A percentile compares a stretch with the other conserved stretches of the same genome.
phyloP scores from a whole-genome alignment of 140 eudicot species.

The Anethum foeniculum region DNA sequence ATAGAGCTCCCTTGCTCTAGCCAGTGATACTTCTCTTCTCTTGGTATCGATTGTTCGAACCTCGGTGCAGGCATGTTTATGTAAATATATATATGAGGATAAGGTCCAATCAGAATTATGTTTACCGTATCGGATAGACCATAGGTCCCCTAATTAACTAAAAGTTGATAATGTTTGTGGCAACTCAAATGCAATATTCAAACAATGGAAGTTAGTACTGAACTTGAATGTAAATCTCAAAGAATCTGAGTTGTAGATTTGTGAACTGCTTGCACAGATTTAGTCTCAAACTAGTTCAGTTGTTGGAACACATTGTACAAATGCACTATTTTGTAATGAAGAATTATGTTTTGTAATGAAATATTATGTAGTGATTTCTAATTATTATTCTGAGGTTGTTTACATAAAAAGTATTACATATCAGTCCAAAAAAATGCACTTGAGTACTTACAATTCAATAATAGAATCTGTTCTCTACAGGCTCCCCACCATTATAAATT shows the following conservation, averaged over 20 bases:
- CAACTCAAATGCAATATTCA: neutral
- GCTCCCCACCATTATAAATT: neutral
- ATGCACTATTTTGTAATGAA: no score
- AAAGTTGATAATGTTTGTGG: neutral
- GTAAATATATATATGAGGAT: neutral
- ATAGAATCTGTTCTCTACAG: neutral
- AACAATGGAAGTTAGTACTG: no score
- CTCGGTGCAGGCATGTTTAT: neutral
- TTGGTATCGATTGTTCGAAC: neutral
- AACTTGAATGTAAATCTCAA: neutral
- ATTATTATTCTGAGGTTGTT: neutral
- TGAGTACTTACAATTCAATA: neutral
- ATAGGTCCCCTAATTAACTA: neutral
- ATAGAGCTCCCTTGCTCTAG: no score
- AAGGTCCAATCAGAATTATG: neutral
- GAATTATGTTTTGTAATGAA: no score
- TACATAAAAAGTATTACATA: no score
- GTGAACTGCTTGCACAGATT: neutral
- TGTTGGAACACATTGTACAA: neutral
- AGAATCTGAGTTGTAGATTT: neutral
- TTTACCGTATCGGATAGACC: neutral
- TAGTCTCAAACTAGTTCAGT: no score
- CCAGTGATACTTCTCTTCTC: neutral
- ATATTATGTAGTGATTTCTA: no score
- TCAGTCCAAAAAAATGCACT: neutral